Percentiles rank a stretch among this genome's conserved stretches.
Conservation (phyloP, 345 rosid species). For the Heritiera fomes region DNA sequence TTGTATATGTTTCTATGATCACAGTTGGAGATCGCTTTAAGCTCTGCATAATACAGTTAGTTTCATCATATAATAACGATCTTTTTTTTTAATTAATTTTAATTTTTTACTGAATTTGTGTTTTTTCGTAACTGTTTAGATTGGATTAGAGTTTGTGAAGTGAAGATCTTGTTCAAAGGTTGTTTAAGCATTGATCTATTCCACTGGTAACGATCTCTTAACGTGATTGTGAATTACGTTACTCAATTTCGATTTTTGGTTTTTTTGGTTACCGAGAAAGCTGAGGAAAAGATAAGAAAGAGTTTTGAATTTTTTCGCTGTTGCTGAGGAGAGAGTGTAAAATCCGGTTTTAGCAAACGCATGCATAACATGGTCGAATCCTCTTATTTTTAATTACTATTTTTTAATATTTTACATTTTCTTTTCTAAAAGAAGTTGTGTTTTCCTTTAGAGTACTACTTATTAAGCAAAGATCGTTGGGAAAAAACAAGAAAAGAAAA, state of each 20-base stretch:
- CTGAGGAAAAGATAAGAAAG: neutral
- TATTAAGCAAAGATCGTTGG: neutral
- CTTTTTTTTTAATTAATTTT: neutral
- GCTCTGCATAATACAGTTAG: neutral
- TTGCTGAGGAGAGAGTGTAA: neutral
- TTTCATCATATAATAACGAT: neutral
- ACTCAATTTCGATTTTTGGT: slow-evolving; percentile 6
- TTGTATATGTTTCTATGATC: neutral
- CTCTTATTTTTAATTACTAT: too few relatives aligned
- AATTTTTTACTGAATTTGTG: neutral
- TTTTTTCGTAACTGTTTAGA: neutral
- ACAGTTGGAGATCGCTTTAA: neutral
- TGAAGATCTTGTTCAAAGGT: slow-evolving; percentile 12
- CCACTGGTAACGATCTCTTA: slow-evolving; percentile 4
- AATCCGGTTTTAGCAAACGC: neutral
- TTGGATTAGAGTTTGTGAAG: neutral
- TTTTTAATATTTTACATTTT: neutral
- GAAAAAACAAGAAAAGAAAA: neutral
- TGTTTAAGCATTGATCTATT: neutral
- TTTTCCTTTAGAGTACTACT: neutral
- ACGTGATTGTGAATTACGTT: slow-evolving; percentile 13
- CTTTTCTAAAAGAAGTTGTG: neutral
- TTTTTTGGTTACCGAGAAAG: slow-evolving; percentile 30
- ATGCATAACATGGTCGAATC: neutral
- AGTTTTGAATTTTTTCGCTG: slow-evolving; percentile 1